Evolutionary conservation across 1,284 basidiomycete species (phyloP), one percentile per base, ranked within the genome.

Genomic region (Stygiomarasmius scandens): DNA sequence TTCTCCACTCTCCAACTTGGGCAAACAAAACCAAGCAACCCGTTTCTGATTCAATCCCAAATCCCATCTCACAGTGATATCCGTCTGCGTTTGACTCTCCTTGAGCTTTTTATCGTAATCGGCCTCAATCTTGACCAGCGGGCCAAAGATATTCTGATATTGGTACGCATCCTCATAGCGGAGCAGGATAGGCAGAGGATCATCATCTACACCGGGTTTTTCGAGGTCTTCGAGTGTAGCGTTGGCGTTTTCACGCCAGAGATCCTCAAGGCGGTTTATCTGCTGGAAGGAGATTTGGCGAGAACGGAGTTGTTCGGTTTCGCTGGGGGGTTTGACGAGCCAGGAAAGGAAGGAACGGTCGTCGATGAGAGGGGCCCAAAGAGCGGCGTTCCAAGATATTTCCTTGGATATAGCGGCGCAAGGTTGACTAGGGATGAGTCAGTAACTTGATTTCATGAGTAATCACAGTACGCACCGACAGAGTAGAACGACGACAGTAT

Each of bases 71-170:
- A 99, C 90, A 22, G 88, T 87, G 63, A 99, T 93, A 66, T 97
- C 95, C 19, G 93, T 96, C 77, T 99, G 97, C 0, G 96, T 98
- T 76, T 99, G 97, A 58, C 93, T 93, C 73, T 99, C 97, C 75
- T 99, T 99, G 67, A 99, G 82, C 60, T 90, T 87, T 75, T 97
- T 96, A 73, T 99, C 97, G 69, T 98, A 99, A 76, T 99, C 97
- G 5, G 97, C 97, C 71, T 99, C 97, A 66, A 99, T 98, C 79
- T 99, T 99, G 71, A 99, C 96, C 43, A 99, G 83, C 6, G 96
- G 96, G 1, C 96, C 96, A 68, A 98, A 96, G 58, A 99, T 98
- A 71, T 98, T 98, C 75, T 98, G 96, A 71, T 99, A 99, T 71
- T 99, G 96, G 71, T 98, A 98, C 38, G 97, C 96, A 70, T 99